Evolutionary conservation across 345 rosid genomes (phyloP).

Genomic region (Populus nigra): DNA sequence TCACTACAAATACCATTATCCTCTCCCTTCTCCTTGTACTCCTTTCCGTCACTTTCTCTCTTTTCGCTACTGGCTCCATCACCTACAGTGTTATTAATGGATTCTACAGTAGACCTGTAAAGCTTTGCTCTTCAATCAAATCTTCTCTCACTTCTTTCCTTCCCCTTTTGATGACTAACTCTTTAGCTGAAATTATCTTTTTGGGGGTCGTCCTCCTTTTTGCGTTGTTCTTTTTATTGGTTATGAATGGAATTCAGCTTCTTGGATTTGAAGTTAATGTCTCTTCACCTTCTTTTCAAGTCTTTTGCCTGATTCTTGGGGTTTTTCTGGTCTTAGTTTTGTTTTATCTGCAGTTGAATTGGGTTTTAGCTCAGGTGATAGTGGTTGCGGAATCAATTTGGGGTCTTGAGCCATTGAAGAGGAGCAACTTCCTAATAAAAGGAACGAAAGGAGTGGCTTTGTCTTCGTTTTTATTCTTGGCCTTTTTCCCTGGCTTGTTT

Average conservation of each 20-base stretch:
- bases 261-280: slow-evolving; percentile 20
- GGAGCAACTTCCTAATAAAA: slow-evolving; percentile 48
- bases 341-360: slow-evolving; percentile 41
- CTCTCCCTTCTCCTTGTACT: slow-evolving; percentile 27
- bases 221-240: slow-evolving; percentile 25
- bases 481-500: slow-evolving; percentile 20
- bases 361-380: slow-evolving; percentile 48
- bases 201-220: slow-evolving; percentile 25
- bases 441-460: slow-evolving; percentile 50
- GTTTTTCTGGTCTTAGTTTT: slow-evolving; percentile 13
- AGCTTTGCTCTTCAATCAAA: slow-evolving; percentile 49
- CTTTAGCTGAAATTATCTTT: slow-evolving; percentile 25
- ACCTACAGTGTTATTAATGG: slow-evolving; percentile 63
- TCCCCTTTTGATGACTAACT: slow-evolving; percentile 44
- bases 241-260: slow-evolving; percentile 24
- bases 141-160: slow-evolving; percentile 57
- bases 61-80: slow-evolving; percentile 57
- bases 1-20: slow-evolving; percentile 9
- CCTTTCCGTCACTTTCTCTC: slow-evolving; percentile 34
- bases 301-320: slow-evolving; percentile 9
- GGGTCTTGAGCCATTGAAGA: slow-evolving; percentile 60
- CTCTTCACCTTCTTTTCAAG: slow-evolving; percentile 37
- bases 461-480: slow-evolving; percentile 34
- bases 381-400: slow-evolving; percentile 67
- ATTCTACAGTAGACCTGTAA: slow-evolving; percentile 83